Base-by-base conservation (phyloP, 2,329 filamentous ascomycete species). In the Phialemoniopsis sp. region DNA sequence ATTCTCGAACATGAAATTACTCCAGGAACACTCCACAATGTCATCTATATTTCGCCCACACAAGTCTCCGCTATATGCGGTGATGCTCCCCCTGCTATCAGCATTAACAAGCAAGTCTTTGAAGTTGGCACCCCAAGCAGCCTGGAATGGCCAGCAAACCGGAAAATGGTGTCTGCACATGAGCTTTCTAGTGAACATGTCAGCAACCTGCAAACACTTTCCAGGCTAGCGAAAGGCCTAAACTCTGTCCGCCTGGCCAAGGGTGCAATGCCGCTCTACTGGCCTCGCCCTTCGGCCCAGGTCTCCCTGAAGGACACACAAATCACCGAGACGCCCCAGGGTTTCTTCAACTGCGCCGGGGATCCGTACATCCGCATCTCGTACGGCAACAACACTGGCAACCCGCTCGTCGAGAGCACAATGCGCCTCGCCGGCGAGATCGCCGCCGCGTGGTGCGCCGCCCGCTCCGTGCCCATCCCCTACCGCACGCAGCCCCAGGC, bases 391-490 rank as follows among this genome's bases (percentile, higher is more conserved):
- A 36, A 29, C 14, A 47, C 49, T 8, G 58, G 54, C 17, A 60
- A 56, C 15, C 54, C 61, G 16, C 51, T 74, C 13, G 70, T 78
- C 30, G 59, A 62, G 41, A 64, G 67, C 40, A 49, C 68, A 17
- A 86, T 85, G 82, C 66, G 76, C 29, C 64, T 83, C 4, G 80
- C 78, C 12, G 78, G 78, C 39, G 70, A 82, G 50, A 62, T 82
- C 18, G 78, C 76, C 29, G 80, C 79, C 15, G 64, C 63, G 21
- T 86, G 78, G 77, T 82, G 78, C 51, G 53, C 66, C 34, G 67
- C 70, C 16, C 73, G 80, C 36, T 61, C 64, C 15, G 73, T 86
- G 37, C 73, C 79, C 29, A 66, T 80, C 19, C 77, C 80, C 8
- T 85, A 76, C 57, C 76, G 73, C 41, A 65, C 66, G 26, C 70